Base-by-base conservation (phyloP, 176 grass and related monocot genomes). In the Aegilops speltoides region DNA sequence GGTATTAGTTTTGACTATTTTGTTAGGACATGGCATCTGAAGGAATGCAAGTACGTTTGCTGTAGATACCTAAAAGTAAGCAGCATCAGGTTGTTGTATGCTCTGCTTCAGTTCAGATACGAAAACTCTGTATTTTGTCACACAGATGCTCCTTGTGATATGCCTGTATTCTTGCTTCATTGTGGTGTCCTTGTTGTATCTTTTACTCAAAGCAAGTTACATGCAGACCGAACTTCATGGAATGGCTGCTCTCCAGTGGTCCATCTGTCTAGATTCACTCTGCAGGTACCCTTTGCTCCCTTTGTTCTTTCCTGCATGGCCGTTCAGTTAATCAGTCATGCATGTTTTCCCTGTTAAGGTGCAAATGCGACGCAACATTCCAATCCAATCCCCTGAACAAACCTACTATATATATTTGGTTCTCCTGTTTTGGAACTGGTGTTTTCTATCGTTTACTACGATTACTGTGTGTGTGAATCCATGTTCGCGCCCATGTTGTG, bases 261-360 rank as follows among this genome's bases (percentile, higher is more conserved):
- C 96, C 19, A 86, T 95, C 40, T 95, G 96, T 92, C 91, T 93
- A 46, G 96, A 98, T 95, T 98, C 96, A 86, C 91, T 98, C 64
- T 86, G 90, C 84, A 95, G 91, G 96, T 95, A 90, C 24, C 20
- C 34, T 73, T 87, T 78, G 82, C 57, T 77, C 37, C 22, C 16
- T 69, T 4, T 85, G 16, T 7, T 40, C 8, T 66, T 31, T 8
- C 57, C 8, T 66, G 25, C 56, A 45, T 79, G 1, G 19, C 23
- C 64, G 6, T 16, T 79, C 28, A 12, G 10, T 65, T 79, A 4
- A 5, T 36, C 31, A 70, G 31, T 15, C 64, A 82, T 74, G 4
- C 78, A 46, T 73, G 4, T 43, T 67, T 29, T 66, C 4, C 13
- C 31, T 82, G 10, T 14, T 29, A n/a, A 79, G 11, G 43, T 10